Conservation (phyloP, 257 asterid genomes). For the Solanum rostratum region DNA sequence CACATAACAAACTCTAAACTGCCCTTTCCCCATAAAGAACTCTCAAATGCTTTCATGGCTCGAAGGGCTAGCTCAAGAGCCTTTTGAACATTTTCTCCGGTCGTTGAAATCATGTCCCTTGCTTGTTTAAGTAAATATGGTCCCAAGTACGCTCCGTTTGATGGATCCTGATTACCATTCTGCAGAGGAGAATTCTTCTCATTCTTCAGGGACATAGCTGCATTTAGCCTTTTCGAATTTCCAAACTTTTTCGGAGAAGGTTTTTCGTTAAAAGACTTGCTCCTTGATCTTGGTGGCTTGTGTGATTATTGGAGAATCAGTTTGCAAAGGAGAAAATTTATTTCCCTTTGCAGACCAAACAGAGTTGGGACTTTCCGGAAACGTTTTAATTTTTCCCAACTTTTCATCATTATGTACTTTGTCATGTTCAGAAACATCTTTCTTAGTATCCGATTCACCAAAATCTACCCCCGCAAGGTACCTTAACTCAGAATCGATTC, state of each 20-base stretch:
- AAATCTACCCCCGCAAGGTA: slow-evolving; percentile 70
- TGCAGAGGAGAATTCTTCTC: slow-evolving; percentile 28
- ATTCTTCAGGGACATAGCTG: slow-evolving; percentile 26
- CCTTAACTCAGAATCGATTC: slow-evolving; percentile 78
- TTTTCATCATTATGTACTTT: slow-evolving; percentile 6
- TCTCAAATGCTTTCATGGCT: slow-evolving; percentile 58
- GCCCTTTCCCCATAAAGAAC: slow-evolving; percentile 21
- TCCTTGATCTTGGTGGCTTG: slow-evolving; percentile 16
- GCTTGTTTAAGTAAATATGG: slow-evolving; percentile 84
- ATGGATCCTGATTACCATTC: slow-evolving; percentile 19
- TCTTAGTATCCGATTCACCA: slow-evolving; percentile 21
- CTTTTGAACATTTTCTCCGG: slow-evolving; percentile 47
- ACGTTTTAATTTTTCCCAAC: slow-evolving; percentile 5
- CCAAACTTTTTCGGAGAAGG: slow-evolving; percentile 42
- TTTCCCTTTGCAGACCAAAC: slow-evolving; percentile 11
- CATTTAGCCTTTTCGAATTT: slow-evolving; percentile 23
- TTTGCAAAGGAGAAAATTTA: slow-evolving; percentile 2
- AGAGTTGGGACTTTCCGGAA: slow-evolving; percentile 8
- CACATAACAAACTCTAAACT: slow-evolving; percentile 72
- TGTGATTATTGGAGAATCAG: slow-evolving; percentile 15
- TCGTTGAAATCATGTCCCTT: slow-evolving; percentile 34
- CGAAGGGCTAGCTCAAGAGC: slow-evolving; percentile 71
- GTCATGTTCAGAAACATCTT: slow-evolving; percentile 14
- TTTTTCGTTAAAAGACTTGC: slow-evolving; percentile 38
- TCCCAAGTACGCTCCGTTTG: slow-evolving; percentile 47